Base-by-base conservation (phyloP, 225 moss, liverwort and hornwort species). In the Sphagnum tenellum region DNA sequence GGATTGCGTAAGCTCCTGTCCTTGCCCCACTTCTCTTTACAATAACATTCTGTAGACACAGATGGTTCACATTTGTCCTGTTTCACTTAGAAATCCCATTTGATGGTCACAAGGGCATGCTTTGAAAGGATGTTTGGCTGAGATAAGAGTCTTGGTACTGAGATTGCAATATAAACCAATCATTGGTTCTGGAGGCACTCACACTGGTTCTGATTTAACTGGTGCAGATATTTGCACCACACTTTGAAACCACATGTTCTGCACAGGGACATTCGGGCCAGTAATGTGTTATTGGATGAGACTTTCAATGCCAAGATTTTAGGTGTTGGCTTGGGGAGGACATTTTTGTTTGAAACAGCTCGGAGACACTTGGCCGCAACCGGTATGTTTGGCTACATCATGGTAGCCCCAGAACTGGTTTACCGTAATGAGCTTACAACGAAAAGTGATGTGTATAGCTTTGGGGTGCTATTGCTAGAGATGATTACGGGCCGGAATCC, bases 401-500 rank as follows among this genome's bases (percentile, higher is more conserved):
- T 1, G 1, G 63, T 85, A 48, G 90, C 94, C 8, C 94, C 94
- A 0, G 94, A 94, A 65, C 90, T 85, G 50, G 85, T 94, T 61
- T 90, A 90, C 66, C 69, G 90, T 52, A 94, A 91, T 48, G 94
- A 94, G 69, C 87, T 94, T 47, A 94, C 94, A 0, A 90, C 81
- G 6, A 90, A 87, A 75, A 94, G 94, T 66, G 94, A 94, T 67
- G 90, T 91, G 63, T 94, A 84, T 79, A 94, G 94, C 78, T 94
- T 90, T 9, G 94, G 94, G 13, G 90, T 94, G 65, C 55, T 94
- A 62, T 83, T 94, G 49, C 61, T 94, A 71, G 94, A 94, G 77
- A 84, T 94, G 56, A 82, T 94, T 50, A 87, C 88, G 2, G 94
- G 94, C 56, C 86, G 90, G 9, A 87, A 83, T 73, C 94, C 94